Percentiles rank a stretch among this genome's conserved stretches.
Conservation (phyloP, 495 filamentous ascomycete genomes). For the Penicillium robsamsonii region DNA sequence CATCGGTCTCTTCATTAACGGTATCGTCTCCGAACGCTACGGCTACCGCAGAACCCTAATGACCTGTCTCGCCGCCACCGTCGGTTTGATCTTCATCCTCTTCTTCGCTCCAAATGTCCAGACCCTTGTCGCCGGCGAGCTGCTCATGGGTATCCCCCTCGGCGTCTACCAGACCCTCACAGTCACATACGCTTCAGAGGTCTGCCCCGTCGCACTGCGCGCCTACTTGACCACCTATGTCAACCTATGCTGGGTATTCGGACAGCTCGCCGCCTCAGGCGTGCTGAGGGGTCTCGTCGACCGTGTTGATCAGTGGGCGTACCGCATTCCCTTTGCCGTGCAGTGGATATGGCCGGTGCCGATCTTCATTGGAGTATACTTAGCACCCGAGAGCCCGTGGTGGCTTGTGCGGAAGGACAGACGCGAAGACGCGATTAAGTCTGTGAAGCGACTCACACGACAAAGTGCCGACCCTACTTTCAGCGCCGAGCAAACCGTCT, state of each 20-base stretch:
- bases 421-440: conserved; percentile 61
- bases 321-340: conserved; percentile 63
- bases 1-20: conserved; percentile 62
- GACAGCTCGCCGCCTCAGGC: conserved; percentile 67
- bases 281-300: conserved; percentile 53
- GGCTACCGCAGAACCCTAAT: conserved; percentile 69
- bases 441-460: conserved; percentile 65
- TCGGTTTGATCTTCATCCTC: conserved; percentile 66
- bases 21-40: conserved; percentile 65
- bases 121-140: conserved; percentile 63
- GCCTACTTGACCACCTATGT: conserved; percentile 73
- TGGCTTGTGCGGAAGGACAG: conserved; percentile 73
- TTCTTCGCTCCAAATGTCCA: conserved; percentile 71
- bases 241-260: conserved; percentile 77
- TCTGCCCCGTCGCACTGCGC: conserved; percentile 69
- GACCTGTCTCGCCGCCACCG: conserved; percentile 58
- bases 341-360: conserved; percentile 84
- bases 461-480: conserved; percentile 55
- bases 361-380: conserved; percentile 62
- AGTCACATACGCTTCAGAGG: conserved; percentile 76
- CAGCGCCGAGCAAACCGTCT: conserved; percentile 66
- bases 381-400: conserved; percentile 77
- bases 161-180: conserved; percentile 76
- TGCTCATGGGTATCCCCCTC: conserved; percentile 73
- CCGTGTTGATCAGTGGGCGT: conserved; percentile 58